Base-by-base conservation (phyloP, 2,329 filamentous ascomycete species). In the Blastomyces silverae region DNA sequence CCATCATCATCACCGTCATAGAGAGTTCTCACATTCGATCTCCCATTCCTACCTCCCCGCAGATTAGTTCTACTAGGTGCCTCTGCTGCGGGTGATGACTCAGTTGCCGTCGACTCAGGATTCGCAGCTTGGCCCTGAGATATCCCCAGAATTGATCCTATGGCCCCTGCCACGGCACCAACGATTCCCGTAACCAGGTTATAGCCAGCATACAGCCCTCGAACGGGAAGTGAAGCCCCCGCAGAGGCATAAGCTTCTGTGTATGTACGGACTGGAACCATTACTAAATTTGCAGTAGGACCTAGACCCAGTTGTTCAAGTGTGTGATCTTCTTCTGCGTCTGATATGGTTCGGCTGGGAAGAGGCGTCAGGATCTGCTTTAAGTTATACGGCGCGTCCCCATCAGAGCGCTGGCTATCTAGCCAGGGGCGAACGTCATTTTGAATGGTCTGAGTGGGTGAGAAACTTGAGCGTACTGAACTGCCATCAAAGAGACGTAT, bases 401-500 rank as follows among this genome's bases (percentile, higher is more conserved):
- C 80, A 55, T 85, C 83, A 13, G 75, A 79, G 67, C 85, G 81
- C 46, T 84, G 80, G 64, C 83, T 79, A 64, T 93, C 89, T 8
- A 97, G 83, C 90, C 91, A 97, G 7, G 81, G 77, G 8, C 93
- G 84, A 0, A 97, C 87, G 55, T 90, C 84, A 7, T 75, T 79
- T 7, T 80, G 76, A 3, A 97, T 81, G 0, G 84, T 89, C 7
- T 84, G 81, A 1, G 79, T 79, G 28, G 86, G 85, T 13, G 85
- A 79, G 74, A 97, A 96, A 22, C 84, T 86, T 3, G 82, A 84
- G 52, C 91, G 86, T 22, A 97, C 84, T 1, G 87, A 92, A 13
- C 87, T 88, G 11, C 93, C 93, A 72, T 97, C 91, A 64, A 95
- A 89, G 0, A 96, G 81, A 8, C 92, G 85, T 22, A 96, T 85